These are phyloP conservation scores for Crataegus laevigata DNA, from an alignment of 306 rosid species.

Conservation along the genomic window DNA sequence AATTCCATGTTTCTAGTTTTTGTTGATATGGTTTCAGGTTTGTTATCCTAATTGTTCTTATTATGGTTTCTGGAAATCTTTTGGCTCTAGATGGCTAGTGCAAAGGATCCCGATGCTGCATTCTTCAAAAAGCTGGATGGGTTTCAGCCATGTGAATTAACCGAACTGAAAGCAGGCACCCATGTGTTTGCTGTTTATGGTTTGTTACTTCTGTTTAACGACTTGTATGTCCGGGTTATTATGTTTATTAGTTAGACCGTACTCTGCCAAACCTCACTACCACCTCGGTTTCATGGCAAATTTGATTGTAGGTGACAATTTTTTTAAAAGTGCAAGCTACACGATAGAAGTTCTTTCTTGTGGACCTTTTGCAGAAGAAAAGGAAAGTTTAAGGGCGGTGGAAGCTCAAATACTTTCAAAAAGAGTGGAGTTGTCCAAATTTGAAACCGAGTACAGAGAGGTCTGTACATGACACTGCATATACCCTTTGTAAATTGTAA, in stretches of 20 bases:
- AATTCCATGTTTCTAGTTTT: neutral
- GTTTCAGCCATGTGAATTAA: constrained; percentile 89
- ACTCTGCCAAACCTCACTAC: neutral
- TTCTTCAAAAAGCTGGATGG: constrained; percentile 89
- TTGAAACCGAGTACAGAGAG: constrained; percentile 96
- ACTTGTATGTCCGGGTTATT: neutral
- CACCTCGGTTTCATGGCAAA: constrained; percentile 5
- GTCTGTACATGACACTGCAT: constrained; percentile 28
- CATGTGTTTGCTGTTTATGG: constrained; percentile 95
- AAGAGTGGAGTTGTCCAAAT: constrained; percentile 85
- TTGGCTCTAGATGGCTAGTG: constrained; percentile 53
- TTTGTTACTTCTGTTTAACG: constrained; percentile 17
- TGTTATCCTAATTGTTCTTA: neutral
- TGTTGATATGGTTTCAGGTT: constrained; percentile 1
- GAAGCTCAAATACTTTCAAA: constrained; percentile 82
- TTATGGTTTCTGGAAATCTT: constrained; percentile 23
- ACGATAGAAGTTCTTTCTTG: constrained; percentile 83
- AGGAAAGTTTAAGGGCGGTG: constrained; percentile 58
- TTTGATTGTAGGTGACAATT: constrained; percentile 77
- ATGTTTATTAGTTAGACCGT: constrained; percentile 15
- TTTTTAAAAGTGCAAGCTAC: constrained; percentile 91
- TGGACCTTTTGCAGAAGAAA: constrained; percentile 62
- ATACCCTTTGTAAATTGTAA: constrained; percentile 1
- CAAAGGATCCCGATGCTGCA: constrained; percentile 96
- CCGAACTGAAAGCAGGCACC: constrained; percentile 86